These are phyloP conservation scores for Dissophora ornata DNA, from an alignment of 192 early-diverging fungal species.

Conservation along the genomic window DNA sequence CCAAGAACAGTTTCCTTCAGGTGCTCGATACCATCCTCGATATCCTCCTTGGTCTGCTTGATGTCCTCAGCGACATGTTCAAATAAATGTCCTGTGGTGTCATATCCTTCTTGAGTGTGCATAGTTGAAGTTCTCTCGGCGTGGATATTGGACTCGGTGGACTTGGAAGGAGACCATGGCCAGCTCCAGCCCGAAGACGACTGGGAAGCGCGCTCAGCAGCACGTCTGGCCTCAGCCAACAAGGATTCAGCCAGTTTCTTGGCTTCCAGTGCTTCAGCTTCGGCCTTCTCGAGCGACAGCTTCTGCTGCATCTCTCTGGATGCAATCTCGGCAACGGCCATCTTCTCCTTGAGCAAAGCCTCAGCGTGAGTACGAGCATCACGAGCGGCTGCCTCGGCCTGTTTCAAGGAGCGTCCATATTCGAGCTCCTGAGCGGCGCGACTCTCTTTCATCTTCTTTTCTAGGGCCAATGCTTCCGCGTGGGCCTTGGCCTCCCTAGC, in stretches of 20 bases:
- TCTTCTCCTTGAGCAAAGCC: constrained; percentile 11
- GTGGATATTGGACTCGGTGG: not conserved
- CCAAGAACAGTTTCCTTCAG: constrained; percentile 28
- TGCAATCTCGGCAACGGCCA: not conserved
- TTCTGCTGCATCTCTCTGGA: constrained; percentile 18
- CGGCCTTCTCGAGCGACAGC: constrained; percentile 14
- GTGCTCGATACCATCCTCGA: constrained; percentile 9
- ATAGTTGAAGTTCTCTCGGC: not conserved
- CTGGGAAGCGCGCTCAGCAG: not conserved
- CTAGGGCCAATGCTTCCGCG: not conserved
- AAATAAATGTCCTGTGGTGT: constrained; percentile 23
- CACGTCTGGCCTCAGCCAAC: constrained; percentile 3
- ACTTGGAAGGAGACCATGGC: constrained; percentile 9
- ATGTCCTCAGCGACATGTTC: constrained; percentile 37
- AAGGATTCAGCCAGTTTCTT: no score
- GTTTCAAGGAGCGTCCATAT: not conserved
- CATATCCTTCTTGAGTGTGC: constrained; percentile 21
- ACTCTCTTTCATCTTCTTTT: not conserved
- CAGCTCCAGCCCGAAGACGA: constrained; percentile 13
- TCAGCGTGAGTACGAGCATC: constrained; percentile 20
- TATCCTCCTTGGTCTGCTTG: constrained; percentile 29
- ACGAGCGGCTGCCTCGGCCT: constrained; percentile 15
- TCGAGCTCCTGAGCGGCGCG: not conserved
- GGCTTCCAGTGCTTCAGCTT: not conserved
- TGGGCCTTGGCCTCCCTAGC: no score